Evolutionary conservation across 2,329 filamentous ascomycete species (phyloP), one percentile per base, ranked within the genome.

Genomic region (Talaromyces marneffei): DNA sequence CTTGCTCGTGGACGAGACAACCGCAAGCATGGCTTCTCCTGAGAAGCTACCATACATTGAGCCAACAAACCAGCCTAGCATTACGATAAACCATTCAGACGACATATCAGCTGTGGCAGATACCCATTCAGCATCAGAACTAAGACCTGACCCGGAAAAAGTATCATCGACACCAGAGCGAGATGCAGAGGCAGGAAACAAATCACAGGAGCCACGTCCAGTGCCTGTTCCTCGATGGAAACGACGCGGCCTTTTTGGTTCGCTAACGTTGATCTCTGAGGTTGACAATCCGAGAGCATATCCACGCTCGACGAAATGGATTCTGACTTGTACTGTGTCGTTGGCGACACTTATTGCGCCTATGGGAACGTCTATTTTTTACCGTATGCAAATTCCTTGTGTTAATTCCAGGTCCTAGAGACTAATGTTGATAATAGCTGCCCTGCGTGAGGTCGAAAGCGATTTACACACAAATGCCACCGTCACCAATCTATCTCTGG

Each of bases 351-450:
- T 87, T 14, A 89, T 85, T 0, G 90, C 89, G 0, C 92, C 92
- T 0, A 85, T 96, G 78, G 92, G 92, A 0, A 92, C 89, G 29
- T 85, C 88, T 1, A 92, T 96, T 59, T 86, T 96, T 60, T 88
- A 93, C 68, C 91, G 88, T 90, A 75, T 75, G 44, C 40, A 4
- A 42, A 20, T 18, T 10, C 18, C 27, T 42, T 27, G 5, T 29
- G n/a, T 20, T 23, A 4, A 20, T 42, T 1, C 8, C 7, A 12
- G 40, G 23, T 12, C 5, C 10, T 29, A 23, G 3, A 29, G 20
- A 46, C 54, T 57, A 18, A 57, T 16, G 16, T 14, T 10, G 20
- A n/a, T 16, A 14, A 48, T 62, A 91, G 90, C 90, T 62, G 85
- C 88, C 1, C 82, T 94, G 1, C 78, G 81, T 1, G 78, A 87